Conservation (phyloP, 257 asterid species). For the Solanum arcanum region DNA sequence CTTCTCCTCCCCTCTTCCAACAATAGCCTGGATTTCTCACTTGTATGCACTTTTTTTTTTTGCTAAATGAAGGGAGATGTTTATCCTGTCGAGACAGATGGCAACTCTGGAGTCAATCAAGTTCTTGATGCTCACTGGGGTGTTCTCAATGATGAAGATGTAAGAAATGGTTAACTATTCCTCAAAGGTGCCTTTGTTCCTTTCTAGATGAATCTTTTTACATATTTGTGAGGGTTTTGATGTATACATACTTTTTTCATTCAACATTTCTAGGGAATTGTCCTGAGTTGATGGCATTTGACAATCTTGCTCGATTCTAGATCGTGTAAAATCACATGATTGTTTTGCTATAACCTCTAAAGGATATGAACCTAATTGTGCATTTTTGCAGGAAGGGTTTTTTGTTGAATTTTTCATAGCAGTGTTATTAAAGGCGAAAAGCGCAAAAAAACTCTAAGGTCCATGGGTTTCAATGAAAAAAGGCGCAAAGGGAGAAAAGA, state of each 20-base stretch:
- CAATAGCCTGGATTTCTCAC: background rate
- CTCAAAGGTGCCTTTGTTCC: slow-evolving; percentile 1
- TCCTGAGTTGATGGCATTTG: background rate
- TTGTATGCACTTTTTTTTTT: slow-evolving; percentile 1
- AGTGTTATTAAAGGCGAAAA: too few relatives aligned
- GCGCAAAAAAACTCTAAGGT: too few relatives aligned
- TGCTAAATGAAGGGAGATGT: slow-evolving; percentile 78
- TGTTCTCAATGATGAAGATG: slow-evolving; percentile 83
- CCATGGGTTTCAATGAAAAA: too few relatives aligned
- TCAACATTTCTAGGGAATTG: background rate
- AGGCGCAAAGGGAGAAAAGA: too few relatives aligned
- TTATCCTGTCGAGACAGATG: slow-evolving; percentile 74
- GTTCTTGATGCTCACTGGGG: slow-evolving; percentile 99
- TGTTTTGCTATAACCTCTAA: background rate
- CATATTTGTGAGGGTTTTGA: background rate
- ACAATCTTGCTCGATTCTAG: background rate
- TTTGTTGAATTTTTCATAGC: background rate
- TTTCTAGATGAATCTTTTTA: background rate
- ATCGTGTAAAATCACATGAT: background rate
- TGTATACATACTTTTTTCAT: background rate
- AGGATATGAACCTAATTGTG: background rate
- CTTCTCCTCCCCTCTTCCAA: too few relatives aligned
- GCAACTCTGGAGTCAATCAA: slow-evolving; percentile 41
- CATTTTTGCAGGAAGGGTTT: background rate
- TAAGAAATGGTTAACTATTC: slow-evolving; percentile 22